Percentiles rank a stretch among this genome's conserved stretches.
phyloP scores from a whole-genome alignment of 1,139 yeast genomes.

The Pichia sp. region DNA sequence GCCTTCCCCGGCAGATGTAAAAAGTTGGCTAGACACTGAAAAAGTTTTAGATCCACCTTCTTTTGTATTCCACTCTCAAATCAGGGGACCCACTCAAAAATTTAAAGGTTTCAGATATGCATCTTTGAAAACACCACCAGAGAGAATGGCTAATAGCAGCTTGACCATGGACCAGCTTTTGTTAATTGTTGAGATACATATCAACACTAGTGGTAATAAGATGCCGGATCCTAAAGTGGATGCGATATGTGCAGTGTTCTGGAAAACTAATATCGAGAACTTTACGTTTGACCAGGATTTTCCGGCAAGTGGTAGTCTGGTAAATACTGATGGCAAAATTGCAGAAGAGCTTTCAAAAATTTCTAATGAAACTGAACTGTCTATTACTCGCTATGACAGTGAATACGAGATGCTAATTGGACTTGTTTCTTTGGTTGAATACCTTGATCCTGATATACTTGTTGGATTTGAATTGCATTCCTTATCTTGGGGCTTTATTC shows the following conservation, averaged over 20 bases:
- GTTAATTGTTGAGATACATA: constrained; percentile 65
- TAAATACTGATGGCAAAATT: constrained; percentile 14
- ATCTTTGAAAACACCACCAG: constrained; percentile 39
- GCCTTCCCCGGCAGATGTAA: constrained; percentile 39
- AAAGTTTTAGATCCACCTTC: constrained; percentile 9
- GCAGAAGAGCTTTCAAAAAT: background rate
- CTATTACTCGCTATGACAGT: constrained; percentile 37
- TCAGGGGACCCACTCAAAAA: constrained; percentile 45
- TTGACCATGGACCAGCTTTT: constrained; percentile 43
- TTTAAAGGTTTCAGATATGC: constrained; percentile 32
- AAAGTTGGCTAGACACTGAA: constrained; percentile 26
- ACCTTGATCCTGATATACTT: constrained; percentile 80
- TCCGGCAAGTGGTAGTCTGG: constrained; percentile 35
- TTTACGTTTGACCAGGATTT: background rate
- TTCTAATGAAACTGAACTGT: constrained; percentile 13
- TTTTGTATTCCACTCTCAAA: constrained; percentile 42
- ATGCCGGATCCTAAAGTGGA: constrained; percentile 68
- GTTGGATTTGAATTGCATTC: constrained; percentile 82
- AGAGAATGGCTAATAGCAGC: constrained; percentile 27
- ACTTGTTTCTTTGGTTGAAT: constrained; percentile 52
- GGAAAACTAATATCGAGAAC: constrained; percentile 35
- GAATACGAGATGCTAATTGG: constrained; percentile 57
- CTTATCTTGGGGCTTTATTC: constrained; percentile 83
- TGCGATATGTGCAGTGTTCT: constrained; percentile 54
- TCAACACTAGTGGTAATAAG: constrained; percentile 45